phyloP scores from a whole-genome alignment of 495 filamentous ascomycete species.

The Aspergillus heteromorphus region DNA sequence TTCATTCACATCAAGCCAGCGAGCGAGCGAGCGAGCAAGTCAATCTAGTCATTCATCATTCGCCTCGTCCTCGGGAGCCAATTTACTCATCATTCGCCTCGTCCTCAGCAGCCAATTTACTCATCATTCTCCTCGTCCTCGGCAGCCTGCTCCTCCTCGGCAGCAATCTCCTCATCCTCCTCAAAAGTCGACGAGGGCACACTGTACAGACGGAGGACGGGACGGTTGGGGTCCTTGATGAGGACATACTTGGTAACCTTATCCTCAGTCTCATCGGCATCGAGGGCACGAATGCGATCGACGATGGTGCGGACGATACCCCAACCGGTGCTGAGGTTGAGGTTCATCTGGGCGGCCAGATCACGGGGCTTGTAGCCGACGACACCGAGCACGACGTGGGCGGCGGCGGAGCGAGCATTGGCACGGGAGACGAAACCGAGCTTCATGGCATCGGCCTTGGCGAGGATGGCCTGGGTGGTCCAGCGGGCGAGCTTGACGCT shows the following conservation, averaged over 20 bases:
- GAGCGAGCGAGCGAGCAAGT: no score
- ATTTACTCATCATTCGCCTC: no score
- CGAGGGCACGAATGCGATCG: constrained; percentile 63
- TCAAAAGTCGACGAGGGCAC: constrained; percentile 86
- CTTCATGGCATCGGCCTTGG: constrained; percentile 96
- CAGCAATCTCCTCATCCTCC: constrained; percentile 54
- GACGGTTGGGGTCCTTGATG: constrained; percentile 91
- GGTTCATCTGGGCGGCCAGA: constrained; percentile 96
- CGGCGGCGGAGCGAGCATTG: constrained; percentile 82
- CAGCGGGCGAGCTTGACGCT: constrained; percentile 94
- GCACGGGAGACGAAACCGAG: constrained; percentile 95
- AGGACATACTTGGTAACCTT: constrained; percentile 61
- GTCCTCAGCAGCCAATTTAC: no score
- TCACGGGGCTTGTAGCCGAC: constrained; percentile 95
- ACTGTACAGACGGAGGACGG: constrained; percentile 84
- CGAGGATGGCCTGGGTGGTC: constrained; percentile 93
- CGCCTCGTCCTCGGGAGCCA: no score
- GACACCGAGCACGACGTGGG: constrained; percentile 91
- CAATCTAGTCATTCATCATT: no score
- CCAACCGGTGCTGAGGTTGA: constrained; percentile 95
- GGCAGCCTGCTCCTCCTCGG: constrained; percentile 41
- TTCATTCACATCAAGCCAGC: no score
- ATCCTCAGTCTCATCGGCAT: constrained; percentile 67
- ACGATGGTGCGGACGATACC: constrained; percentile 96
- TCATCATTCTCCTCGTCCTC: constrained; percentile 32